These are phyloP conservation scores for Trametes sp. DNA, from an alignment of 1,284 basidiomycete genomes.

Conservation along the genomic window DNA sequence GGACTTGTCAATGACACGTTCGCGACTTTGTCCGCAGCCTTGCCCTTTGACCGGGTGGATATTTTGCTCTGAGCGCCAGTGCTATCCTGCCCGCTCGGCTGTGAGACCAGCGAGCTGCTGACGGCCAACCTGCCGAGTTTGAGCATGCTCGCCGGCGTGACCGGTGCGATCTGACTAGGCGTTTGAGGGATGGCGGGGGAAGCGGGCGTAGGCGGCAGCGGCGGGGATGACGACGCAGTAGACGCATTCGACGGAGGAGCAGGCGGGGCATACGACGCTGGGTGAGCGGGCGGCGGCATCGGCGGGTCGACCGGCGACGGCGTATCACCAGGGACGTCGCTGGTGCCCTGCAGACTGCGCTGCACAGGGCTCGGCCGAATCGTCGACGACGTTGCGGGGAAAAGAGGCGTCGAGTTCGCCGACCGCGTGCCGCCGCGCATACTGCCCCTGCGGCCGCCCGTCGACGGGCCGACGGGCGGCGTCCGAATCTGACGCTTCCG, in stretches of 20 bases:
- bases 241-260: slow-evolving; percentile 16
- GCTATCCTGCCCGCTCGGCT: slow-evolving; percentile 30
- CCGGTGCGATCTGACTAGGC: slow-evolving; percentile 62
- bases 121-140: slow-evolving; percentile 74
- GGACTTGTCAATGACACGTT: slow-evolving; percentile 50
- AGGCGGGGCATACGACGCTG: slow-evolving; percentile 45
- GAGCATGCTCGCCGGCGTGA: slow-evolving; percentile 89
- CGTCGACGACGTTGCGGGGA: slow-evolving; percentile 48
- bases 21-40: slow-evolving; percentile 31
- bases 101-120: slow-evolving; percentile 51
- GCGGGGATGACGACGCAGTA: slow-evolving; percentile 24
- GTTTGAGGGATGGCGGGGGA: slow-evolving; percentile 32
- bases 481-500: slow-evolving; percentile 54
- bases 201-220: slow-evolving; percentile 30
- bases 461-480: slow-evolving; percentile 23
- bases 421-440: slow-evolving; percentile 61
- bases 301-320: slow-evolving; percentile 83
- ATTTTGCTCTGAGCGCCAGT: slow-evolving; percentile 18
- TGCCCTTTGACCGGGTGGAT: slow-evolving; percentile 36
- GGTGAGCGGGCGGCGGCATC: slow-evolving; percentile 80
- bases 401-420: slow-evolving; percentile 68
- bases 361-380: slow-evolving; percentile 32
- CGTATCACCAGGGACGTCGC: slow-evolving; percentile 58
- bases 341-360: slow-evolving; percentile 50
- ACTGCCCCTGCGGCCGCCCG: slow-evolving; percentile 23